Evolutionary conservation across 139 green algal species (phyloP).

Genomic region (Diplosphaera chodatii): DNA sequence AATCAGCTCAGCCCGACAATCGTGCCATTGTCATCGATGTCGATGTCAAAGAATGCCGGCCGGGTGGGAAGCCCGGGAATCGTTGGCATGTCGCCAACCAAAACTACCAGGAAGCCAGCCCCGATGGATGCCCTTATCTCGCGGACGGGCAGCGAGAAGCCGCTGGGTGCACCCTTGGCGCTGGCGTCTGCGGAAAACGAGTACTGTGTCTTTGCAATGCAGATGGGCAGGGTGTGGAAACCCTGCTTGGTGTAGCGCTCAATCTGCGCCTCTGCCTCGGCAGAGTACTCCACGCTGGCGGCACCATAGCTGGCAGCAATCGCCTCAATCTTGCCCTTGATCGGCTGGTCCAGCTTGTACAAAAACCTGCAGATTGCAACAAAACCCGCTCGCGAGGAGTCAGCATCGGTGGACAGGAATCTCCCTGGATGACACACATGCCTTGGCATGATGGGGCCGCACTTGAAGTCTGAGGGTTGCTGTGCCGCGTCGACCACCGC

Average conservation of each 20-base stretch:
- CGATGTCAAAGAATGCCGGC: conserved; percentile 82
- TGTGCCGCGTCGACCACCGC: conserved; percentile 76
- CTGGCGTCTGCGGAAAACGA: conserved; percentile 80
- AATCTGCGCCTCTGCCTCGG: conserved; percentile 67
- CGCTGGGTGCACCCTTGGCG: conserved; percentile 76
- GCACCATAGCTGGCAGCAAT: conserved; percentile 93
- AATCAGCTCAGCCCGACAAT: background rate
- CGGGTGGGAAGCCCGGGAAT: conserved; percentile 75
- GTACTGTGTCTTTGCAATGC: conserved; percentile 99
- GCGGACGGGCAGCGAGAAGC: conserved; percentile 86
- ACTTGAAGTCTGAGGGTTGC: conserved; percentile 69
- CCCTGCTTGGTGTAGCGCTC: conserved; percentile 75
- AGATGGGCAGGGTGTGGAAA: conserved; percentile 90
- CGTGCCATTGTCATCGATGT: conserved; percentile 17
- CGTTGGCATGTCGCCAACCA: conserved; percentile 86
- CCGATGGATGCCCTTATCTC: conserved; percentile 62
- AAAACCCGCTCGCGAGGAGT: no score
- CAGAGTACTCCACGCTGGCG: conserved; percentile 68
- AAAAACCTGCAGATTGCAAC: background rate
- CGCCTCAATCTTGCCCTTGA: conserved; percentile 88
- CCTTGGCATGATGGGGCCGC: conserved; percentile 77
- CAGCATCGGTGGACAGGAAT: conserved; percentile 64
- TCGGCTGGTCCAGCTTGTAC: conserved; percentile 18
- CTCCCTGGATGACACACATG: no score
- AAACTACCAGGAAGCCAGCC: conserved; percentile 87